Evolutionary conservation across 163 green algal genomes (phyloP).

Genomic region (Chlorella variabilis): DNA sequence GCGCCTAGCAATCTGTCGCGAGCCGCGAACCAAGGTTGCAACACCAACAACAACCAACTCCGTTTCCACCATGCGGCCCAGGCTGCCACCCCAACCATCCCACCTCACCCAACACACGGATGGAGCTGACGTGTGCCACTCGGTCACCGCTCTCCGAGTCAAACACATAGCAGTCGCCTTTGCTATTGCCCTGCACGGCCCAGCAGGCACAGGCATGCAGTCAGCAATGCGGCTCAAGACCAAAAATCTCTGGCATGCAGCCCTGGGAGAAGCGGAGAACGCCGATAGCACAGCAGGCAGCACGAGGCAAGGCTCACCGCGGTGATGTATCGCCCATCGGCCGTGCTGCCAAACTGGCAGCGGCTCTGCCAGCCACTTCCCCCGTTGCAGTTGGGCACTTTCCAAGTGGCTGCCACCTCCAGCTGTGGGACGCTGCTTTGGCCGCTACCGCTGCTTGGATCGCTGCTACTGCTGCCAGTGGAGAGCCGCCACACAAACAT

Average conservation of each 20-base stretch:
- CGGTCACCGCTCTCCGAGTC: constrained; percentile 49
- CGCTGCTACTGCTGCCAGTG: neutral
- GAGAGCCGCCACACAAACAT: constrained; percentile 56
- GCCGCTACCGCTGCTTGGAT: neutral
- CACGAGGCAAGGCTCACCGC: constrained; percentile 37
- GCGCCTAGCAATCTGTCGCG: too few species aligned
- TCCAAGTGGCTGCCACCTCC: constrained; percentile 48
- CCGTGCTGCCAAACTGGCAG: constrained; percentile 57
- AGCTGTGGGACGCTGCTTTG: neutral
- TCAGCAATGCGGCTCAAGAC: too few species aligned
- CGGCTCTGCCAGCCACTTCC: constrained; percentile 3
- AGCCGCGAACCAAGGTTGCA: too few species aligned
- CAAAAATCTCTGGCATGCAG: too few species aligned
- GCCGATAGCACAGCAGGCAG: too few species aligned
- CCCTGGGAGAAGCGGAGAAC: too few species aligned
- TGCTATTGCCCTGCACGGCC: constrained; percentile 51
- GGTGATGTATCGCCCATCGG: constrained; percentile 54
- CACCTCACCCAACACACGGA: constrained; percentile 19
- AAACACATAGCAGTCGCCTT: constrained; percentile 61
- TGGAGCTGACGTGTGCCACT: constrained; percentile 36
- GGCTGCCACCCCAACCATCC: too few species aligned
- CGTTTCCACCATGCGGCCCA: too few species aligned
- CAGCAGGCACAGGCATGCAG: neutral
- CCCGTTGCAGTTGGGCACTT: constrained; percentile 48
- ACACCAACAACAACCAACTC: too few species aligned